A percentile compares a stretch with the other conserved stretches of the same genome.
Evolutionary conservation across 1,284 basidiomycete genomes (phyloP).

Genomic region (Gomphus bonarii): DNA sequence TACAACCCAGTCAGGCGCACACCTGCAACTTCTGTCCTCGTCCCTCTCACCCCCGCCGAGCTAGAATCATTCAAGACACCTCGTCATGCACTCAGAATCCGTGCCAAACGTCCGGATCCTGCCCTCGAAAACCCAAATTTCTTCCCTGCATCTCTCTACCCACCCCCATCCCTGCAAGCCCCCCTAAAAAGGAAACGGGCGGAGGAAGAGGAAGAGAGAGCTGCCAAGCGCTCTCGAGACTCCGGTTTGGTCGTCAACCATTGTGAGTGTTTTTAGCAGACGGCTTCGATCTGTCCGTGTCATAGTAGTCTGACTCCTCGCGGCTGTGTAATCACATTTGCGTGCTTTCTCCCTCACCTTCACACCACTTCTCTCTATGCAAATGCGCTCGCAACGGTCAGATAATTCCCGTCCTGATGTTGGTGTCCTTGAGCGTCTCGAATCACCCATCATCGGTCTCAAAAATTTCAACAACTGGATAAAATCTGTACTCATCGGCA

Average conservation of each 20-base stretch:
- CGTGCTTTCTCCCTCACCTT: background rate
- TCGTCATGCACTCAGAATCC: conserved; percentile 23
- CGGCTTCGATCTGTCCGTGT: background rate
- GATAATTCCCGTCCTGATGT: conserved; percentile 92
- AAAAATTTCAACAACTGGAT: conserved; percentile 99
- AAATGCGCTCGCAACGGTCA: conserved; percentile 22
- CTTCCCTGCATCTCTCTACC: conserved; percentile 18
- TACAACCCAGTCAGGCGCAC: conserved; percentile 60
- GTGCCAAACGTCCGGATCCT: conserved; percentile 1
- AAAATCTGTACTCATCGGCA: conserved; percentile 88
- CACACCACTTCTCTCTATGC: background rate
- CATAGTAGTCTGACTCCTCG: background rate
- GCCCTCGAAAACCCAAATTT: conserved; percentile 8
- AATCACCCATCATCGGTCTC: conserved; percentile 94
- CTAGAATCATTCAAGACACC: conserved; percentile 47
- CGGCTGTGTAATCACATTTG: background rate
- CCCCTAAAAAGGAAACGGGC: conserved; percentile 45
- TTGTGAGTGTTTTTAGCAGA: conserved; percentile 37
- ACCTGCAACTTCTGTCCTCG: conserved; percentile 47
- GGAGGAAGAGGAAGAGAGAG: conserved; percentile 31
- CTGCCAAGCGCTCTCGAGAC: conserved; percentile 49
- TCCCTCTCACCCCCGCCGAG: conserved; percentile 55
- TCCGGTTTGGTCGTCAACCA: conserved; percentile 61
- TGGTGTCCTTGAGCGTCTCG: conserved; percentile 71
- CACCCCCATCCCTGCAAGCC: background rate